Base-by-base conservation (phyloP, 2,329 filamentous ascomycete genomes). In the Orbilia quercus region DNA sequence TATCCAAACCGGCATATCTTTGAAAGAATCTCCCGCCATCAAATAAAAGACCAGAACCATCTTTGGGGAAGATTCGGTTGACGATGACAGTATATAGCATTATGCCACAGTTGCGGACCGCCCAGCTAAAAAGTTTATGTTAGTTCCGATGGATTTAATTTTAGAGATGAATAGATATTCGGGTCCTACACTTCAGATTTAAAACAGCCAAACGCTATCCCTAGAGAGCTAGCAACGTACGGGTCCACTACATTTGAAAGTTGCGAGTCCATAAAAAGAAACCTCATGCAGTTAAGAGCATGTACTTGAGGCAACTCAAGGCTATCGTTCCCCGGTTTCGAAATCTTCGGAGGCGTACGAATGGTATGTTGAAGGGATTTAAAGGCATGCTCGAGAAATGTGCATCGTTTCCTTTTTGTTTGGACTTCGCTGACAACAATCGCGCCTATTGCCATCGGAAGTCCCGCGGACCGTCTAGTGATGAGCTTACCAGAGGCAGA, bases 281-380 rank as follows among this genome's bases (percentile, higher is more conserved):
- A 92, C 79, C 95, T 95, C 66, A 99, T 83, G 73, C 91, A 96
- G 79, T 99, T 99, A 79, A 96, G 86, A 0, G 95, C 92, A 80
- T 99, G 95, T 0, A 99, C 95, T 80, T 99, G 94, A 0, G 92
- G 90, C 2, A 98, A 82, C 42, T 90, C 84, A 28, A 84, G 81
- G 53, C 85, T 83, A 72, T 83, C 75, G 25, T 22, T 45, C 20
- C 23, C 50, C 3, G 25, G 14, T n/a, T 48, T 14, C 7, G 12
- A 34, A 2, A n/a, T 11, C 80, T 78, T 14, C 77, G 75, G 18
- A 77, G 78, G 22, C n/a, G 47, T n/a, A 31, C 42, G n/a, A 79
- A 67, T 2, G 78, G 79, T 11, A 79, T 77, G 9, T 79, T 51
- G 53, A 28, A 73, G 55, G 7, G 60, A 64, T 12, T 54, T 16